Evolutionary conservation across 257 asterid genomes (phyloP).

Genomic region (Galeopsis tetrahit): DNA sequence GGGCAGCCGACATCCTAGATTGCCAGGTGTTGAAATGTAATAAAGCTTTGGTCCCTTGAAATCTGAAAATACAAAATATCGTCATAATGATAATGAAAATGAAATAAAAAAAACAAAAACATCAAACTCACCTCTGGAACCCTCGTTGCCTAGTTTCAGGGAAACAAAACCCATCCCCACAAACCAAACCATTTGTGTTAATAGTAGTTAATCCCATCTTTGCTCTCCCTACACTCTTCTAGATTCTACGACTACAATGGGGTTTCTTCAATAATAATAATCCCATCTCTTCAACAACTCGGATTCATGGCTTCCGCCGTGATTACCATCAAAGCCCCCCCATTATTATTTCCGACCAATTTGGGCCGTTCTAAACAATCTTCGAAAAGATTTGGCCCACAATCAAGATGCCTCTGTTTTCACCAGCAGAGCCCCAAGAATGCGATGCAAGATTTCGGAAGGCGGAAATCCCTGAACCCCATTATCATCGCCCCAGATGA

Average conservation of each 20-base stretch:
- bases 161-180: neutral
- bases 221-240: conserved; percentile 37
- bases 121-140: no score
- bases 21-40: no score
- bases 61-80: no score
- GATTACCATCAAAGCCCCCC: conserved; percentile 38
- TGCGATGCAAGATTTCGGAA: conserved; percentile 28
- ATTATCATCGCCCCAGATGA: conserved; percentile 38
- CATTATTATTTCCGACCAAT: no score
- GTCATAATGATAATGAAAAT: no score
- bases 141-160: no score
- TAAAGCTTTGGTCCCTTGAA: no score
- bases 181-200: no score
- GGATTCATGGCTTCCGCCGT: conserved; percentile 52
- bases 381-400: conserved; percentile 16
- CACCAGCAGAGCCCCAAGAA: conserved; percentile 41
- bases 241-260: conserved; percentile 23
- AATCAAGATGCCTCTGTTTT: conserved; percentile 34
- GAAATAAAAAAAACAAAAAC: no score
- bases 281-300: conserved; percentile 13
- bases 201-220: no score
- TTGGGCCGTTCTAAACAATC: neutral
- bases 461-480: conserved; percentile 39
- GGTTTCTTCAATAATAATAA: neutral
- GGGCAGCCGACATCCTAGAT: no score